Evolutionary conservation across 352 stramenopile species (phyloP).

Genomic region (Phytophthora ohioensis): DNA sequence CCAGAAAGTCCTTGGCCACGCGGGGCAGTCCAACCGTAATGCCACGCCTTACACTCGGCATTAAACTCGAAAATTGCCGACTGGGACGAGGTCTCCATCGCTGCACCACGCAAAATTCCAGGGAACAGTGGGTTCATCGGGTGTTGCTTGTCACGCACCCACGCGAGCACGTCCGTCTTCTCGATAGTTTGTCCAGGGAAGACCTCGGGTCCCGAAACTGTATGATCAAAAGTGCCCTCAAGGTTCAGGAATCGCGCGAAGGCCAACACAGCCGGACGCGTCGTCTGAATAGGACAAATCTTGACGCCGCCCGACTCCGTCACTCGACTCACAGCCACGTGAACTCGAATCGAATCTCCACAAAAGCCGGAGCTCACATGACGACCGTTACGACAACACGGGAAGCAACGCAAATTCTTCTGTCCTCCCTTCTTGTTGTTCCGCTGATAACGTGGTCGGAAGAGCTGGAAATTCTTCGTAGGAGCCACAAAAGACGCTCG

Average conservation of each 20-base stretch:
- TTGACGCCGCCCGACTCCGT: conserved; percentile 83
- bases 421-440: conserved; percentile 93
- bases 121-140: conserved; percentile 83
- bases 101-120: conserved; percentile 74
- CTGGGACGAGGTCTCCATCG: conserved; percentile 82
- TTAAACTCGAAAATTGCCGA: conserved; percentile 92
- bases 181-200: conserved; percentile 84
- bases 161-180: conserved; percentile 66
- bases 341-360: conserved; percentile 84
- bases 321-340: conserved; percentile 79
- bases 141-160: conserved; percentile 78
- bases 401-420: conserved; percentile 91
- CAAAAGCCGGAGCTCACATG: conserved; percentile 90
- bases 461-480: conserved; percentile 83
- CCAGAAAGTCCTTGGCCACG: conserved; percentile 79
- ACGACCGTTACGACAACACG: conserved; percentile 78
- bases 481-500: conserved; percentile 83
- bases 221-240: conserved; percentile 73
- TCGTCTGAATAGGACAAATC: conserved; percentile 82
- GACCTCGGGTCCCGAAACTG: conserved; percentile 74
- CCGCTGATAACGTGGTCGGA: conserved; percentile 83
- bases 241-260: conserved; percentile 82
- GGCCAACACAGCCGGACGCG: conserved; percentile 64
- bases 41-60: conserved; percentile 88
- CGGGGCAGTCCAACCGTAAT: conserved; percentile 88